Conservation (phyloP, 2,329 filamentous ascomycete genomes). For the Eutypella sp. region DNA sequence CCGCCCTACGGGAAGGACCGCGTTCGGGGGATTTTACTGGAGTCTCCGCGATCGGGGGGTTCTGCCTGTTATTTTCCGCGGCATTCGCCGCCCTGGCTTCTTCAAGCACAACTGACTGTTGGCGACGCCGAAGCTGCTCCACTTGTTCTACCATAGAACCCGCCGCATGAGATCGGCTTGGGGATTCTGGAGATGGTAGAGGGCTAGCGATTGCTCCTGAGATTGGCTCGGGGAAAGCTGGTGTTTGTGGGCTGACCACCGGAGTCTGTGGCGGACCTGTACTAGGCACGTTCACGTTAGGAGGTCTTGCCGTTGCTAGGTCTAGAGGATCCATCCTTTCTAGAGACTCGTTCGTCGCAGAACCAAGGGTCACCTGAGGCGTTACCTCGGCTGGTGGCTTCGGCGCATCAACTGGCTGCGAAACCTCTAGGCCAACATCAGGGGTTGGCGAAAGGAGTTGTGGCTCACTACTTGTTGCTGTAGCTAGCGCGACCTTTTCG, state of each 20-base stretch:
- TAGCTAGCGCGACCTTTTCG: slow-evolving; percentile 40
- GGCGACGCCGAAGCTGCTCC: slow-evolving; percentile 44
- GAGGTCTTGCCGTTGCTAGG: slow-evolving; percentile 37
- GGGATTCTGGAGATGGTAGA: slow-evolving; percentile 12
- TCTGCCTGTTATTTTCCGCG: slow-evolving; percentile 14
- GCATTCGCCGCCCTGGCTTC: slow-evolving; percentile 14
- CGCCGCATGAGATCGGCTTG: slow-evolving; percentile 4
- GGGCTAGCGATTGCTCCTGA: slow-evolving; percentile 14
- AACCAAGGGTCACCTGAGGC: slow-evolving; percentile 27
- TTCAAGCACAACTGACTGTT: slow-evolving; percentile 32
- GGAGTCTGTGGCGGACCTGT: slow-evolving; percentile 9
- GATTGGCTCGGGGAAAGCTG: slow-evolving; percentile 15
- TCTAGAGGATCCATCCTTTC: slow-evolving; percentile 48
- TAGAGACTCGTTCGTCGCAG: slow-evolving; percentile 31
- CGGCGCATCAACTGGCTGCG: slow-evolving; percentile 11
- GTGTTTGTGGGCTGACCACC: slow-evolving; percentile 11
- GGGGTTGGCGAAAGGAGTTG: slow-evolving; percentile 15
- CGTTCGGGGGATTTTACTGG: slow-evolving; percentile 27
- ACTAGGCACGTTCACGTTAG: slow-evolving; percentile 11
- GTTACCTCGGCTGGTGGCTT: slow-evolving; percentile 9
- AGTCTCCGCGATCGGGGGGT: slow-evolving; percentile 9
- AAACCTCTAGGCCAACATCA: slow-evolving; percentile 10
- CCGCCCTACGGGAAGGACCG: slow-evolving; percentile 39
- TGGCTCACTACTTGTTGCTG: slow-evolving; percentile 12
- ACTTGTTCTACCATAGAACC: slow-evolving; percentile 26